Percentiles rank a stretch among this genome's conserved stretches.
Conservation (phyloP, 345 rosid species). For the Sonneratia alba region DNA sequence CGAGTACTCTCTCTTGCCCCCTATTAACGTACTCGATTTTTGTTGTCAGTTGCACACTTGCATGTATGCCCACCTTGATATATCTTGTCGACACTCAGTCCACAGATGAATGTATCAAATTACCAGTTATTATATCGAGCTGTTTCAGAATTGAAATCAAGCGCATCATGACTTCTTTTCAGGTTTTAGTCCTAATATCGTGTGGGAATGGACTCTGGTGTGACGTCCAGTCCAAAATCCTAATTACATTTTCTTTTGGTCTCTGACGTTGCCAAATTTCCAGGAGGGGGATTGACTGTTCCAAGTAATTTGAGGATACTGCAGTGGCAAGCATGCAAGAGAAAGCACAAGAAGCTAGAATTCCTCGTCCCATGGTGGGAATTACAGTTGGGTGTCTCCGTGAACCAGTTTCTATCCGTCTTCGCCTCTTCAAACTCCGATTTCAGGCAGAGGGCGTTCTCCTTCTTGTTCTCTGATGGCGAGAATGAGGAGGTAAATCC, state of each 20-base stretch:
- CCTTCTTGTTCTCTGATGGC: conserved; percentile 67
- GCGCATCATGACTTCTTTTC: too few relatives aligned
- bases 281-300: conserved; percentile 95
- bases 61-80: too few relatives aligned
- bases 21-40: too few relatives aligned
- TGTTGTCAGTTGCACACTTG: too few relatives aligned
- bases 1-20: too few relatives aligned
- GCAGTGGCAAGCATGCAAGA: conserved; percentile 87
- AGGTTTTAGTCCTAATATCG: too few relatives aligned
- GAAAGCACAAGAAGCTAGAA: conserved; percentile 69
- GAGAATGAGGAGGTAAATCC: conserved; percentile 70
- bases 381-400: conserved; percentile 79
- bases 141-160: too few relatives aligned
- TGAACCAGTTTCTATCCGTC: conserved; percentile 74
- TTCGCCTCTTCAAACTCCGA: conserved; percentile 78
- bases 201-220: too few relatives aligned
- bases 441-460: conserved; percentile 78
- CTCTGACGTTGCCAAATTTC: not conserved
- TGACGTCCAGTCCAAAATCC: too few relatives aligned
- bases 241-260: not conserved
- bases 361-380: conserved; percentile 99
- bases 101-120: too few relatives aligned
- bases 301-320: conserved; percentile 81
- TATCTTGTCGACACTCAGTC: not conserved
- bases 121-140: too few relatives aligned